Base-by-base conservation (phyloP, 2,329 filamentous ascomycete species). In the Bipolaris sorokiniana region DNA sequence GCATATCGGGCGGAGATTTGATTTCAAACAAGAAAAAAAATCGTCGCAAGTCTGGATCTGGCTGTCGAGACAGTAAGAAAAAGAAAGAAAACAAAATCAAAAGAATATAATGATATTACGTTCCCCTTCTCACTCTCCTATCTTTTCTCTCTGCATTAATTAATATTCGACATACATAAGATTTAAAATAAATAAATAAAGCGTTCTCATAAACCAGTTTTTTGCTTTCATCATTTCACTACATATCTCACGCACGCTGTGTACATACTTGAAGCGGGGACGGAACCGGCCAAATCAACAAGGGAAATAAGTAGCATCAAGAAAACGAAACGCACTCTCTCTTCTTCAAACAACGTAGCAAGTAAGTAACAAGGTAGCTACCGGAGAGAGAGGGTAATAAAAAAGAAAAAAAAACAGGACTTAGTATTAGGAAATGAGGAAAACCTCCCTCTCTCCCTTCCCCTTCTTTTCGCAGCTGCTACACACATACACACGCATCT, bases 351-450 rank as follows among this genome's bases (percentile, higher is more conserved):
- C 18, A 28, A 40, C 20, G 18, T 31, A 37, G 47, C 37, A 46
- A 23, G 34, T 37, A 55, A 31, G 28, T 31, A 31, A 31, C 42
- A 37, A 28, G 38, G 47, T 54, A 56, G 48, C 53, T 44, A 55
- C 47, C 7, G 28, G 13, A 11, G 33, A 37, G 15, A 20, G n/a
- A n/a, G 6, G 18, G 26, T 7, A 13, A 23, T 15, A 37, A 36
- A 51, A 20, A 38, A 34, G 2, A 28, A 18, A 48, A 34, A 38
- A 9, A 48, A 36, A 45, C 22, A 48, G 44, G 38, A 41, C 36
- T 23, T 54, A 59, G 56, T 65, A 66, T 65, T 65, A 66, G 54
- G 60, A 59, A 65, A 60, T 58, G 57, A 57, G 44, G 37, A 34
- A 48, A 26, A 26, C 15, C 22, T 28, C 20, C 31, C 23, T 48